phyloP scores from a whole-genome alignment of 129 eudicot genomes.

The Chrysanthemum lavandulifolium region DNA sequence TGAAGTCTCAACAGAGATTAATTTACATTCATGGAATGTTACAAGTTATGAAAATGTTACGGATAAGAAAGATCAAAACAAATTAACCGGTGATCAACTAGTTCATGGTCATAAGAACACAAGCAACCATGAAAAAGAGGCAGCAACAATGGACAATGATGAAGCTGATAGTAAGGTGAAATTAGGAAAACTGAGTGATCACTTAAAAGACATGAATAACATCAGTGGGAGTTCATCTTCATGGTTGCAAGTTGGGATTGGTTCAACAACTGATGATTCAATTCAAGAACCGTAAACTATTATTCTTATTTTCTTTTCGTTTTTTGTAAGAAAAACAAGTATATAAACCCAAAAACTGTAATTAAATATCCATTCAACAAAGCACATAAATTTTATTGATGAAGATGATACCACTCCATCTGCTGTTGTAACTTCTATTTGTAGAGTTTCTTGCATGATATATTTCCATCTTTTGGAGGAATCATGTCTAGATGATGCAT shows the following conservation, averaged over 20 bases:
- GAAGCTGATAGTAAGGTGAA: conserved; percentile 88
- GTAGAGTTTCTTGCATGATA: conserved; percentile 23
- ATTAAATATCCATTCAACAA: conserved; percentile 31
- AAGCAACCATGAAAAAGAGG: conserved; percentile 20
- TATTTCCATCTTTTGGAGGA: conserved; percentile 16
- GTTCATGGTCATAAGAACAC: conserved; percentile 27
- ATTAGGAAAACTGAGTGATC: conserved; percentile 66
- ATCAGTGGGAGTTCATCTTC: conserved; percentile 58
- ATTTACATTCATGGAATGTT: conserved; percentile 51
- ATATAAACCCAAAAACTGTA: conserved; percentile 38
- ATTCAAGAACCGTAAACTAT: conserved; percentile 36
- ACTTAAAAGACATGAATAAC: conserved; percentile 54
- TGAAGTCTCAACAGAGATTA: conserved; percentile 71
- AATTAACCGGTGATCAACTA: conserved; percentile 20
- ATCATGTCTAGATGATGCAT: conserved; percentile 33
- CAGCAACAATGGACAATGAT: conserved; percentile 45
- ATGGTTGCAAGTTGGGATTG: conserved; percentile 94
- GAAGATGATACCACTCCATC: conserved; percentile 25
- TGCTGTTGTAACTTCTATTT: conserved; percentile 24
- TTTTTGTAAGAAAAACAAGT: conserved; percentile 29
- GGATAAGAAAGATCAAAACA: conserved; percentile 17
- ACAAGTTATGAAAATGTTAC: conserved; percentile 16
- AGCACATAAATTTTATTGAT: conserved; percentile 23
- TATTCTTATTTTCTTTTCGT: background rate
- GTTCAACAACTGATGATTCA: conserved; percentile 48